A percentile compares a stretch with the other conserved stretches of the same genome.
Conservation (phyloP, 352 stramenopile species). For the Aphanomyces invadans region DNA sequence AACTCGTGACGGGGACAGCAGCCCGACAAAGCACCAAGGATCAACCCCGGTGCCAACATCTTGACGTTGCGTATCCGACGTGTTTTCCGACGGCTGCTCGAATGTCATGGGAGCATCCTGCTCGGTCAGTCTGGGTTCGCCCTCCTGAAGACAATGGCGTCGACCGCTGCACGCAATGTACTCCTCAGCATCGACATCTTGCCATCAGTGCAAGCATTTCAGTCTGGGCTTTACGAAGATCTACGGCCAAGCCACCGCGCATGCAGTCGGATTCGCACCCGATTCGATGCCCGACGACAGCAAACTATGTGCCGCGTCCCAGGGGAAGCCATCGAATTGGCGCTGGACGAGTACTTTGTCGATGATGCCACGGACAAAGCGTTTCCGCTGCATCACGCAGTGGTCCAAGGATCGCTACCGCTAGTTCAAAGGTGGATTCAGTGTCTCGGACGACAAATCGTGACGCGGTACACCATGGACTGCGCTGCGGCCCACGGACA, state of each 20-base stretch:
- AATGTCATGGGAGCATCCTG: too few species aligned
- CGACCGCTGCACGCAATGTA: not conserved
- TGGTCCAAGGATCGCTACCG: not conserved
- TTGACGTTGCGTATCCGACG: constrained; percentile 22
- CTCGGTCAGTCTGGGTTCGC: not conserved
- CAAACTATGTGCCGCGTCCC: not conserved
- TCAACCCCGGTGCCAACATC: constrained; percentile 37
- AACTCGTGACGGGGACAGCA: too few species aligned
- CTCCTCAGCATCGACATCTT: not conserved
- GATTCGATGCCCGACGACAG: not conserved
- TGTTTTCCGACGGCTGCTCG: not conserved
- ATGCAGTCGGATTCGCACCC: not conserved
- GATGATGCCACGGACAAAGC: not conserved
- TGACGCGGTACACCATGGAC: constrained; percentile 9
- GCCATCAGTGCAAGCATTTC: not conserved
- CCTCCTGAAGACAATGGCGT: not conserved
- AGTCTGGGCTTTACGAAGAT: not conserved
- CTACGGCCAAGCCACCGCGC: not conserved
- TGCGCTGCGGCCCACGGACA: not conserved
- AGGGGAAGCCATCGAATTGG: not conserved
- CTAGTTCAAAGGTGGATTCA: not conserved
- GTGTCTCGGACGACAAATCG: not conserved
- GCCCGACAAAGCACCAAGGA: constrained; percentile 40
- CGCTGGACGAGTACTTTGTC: constrained; percentile 9
- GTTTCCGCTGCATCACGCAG: not conserved